phyloP scores from a whole-genome alignment of 2,329 filamentous ascomycete species.

The Penicillium fuscoglaucum region DNA sequence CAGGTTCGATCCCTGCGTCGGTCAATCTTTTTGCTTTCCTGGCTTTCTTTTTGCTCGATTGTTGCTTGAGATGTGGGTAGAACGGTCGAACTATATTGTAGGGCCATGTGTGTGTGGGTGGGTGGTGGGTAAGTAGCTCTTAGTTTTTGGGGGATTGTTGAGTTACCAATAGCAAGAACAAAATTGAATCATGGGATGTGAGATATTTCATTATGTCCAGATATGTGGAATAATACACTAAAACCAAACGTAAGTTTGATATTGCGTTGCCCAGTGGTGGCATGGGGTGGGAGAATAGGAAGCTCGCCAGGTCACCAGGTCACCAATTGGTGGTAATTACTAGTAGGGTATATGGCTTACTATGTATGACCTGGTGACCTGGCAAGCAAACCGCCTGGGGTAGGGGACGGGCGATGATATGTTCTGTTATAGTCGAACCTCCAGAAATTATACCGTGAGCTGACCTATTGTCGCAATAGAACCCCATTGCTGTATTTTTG shows the following conservation, averaged over 20 bases:
- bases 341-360: too few relatives aligned
- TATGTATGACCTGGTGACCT: too few relatives aligned
- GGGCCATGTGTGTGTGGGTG: not conserved
- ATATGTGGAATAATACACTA: not conserved
- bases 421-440: not conserved
- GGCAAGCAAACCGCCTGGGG: not conserved
- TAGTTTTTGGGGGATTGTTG: not conserved
- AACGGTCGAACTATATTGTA: not conserved
- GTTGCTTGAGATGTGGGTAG: not conserved
- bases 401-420: not conserved
- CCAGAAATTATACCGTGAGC: not conserved
- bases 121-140: not conserved
- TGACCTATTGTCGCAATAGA: not conserved
- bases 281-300: too few relatives aligned
- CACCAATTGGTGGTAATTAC: too few relatives aligned
- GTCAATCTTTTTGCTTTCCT: not conserved
- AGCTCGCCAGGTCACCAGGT: too few relatives aligned
- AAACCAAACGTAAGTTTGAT: not conserved
- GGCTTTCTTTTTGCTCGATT: not conserved
- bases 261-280: not conserved
- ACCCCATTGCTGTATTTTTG: too few relatives aligned
- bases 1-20: slow-evolving; percentile 48
- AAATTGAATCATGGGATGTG: not conserved
- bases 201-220: not conserved
- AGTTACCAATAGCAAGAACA: too few relatives aligned